A percentile compares a stretch with the other conserved stretches of the same genome.
Conservation (phyloP, 192 early-diverging fungal species). For the Helicostylum pulchrum region DNA sequence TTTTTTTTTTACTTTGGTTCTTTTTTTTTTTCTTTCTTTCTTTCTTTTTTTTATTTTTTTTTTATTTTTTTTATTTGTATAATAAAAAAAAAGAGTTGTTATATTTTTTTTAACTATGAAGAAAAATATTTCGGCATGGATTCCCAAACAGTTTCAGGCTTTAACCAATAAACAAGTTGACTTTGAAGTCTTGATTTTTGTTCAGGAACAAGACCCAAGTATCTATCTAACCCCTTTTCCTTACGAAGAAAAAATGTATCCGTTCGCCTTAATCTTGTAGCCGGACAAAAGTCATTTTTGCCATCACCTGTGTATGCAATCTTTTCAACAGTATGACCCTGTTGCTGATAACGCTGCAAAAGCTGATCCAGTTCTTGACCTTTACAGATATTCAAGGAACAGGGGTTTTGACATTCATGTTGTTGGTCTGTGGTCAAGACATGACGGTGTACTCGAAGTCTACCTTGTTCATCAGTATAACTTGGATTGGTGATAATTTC, state of each 20-base stretch:
- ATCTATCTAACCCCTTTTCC: not conserved
- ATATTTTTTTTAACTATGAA: slow-evolving; percentile 4
- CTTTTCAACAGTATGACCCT: not conserved
- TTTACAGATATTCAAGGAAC: slow-evolving; percentile 63
- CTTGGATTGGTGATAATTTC: slow-evolving; percentile 60
- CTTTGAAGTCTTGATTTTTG: not conserved
- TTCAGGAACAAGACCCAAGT: not conserved
- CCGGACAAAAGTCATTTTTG: slow-evolving; percentile 14
- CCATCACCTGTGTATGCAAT: slow-evolving; percentile 9
- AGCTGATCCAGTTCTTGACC: slow-evolving; percentile 32
- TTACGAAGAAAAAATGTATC: slow-evolving; percentile 6
- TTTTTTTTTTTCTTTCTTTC: not conserved
- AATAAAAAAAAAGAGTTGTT: too few relatives aligned
- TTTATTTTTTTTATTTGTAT: not conserved
- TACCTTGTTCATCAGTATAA: slow-evolving; percentile 38
- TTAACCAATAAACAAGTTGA: slow-evolving; percentile 1
- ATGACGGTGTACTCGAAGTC: slow-evolving; percentile 44
- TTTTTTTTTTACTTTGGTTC: not conserved
- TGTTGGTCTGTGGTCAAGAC: slow-evolving; percentile 34
- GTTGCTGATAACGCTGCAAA: not conserved
- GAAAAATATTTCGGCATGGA: not conserved
- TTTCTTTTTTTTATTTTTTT: not conserved
- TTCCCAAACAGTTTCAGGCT: slow-evolving; percentile 9
- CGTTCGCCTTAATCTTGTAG: not conserved
- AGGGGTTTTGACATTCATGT: slow-evolving; percentile 50